Conservation (phyloP, 2,329 filamentous ascomycete species). For the Microcyclosporella mali region DNA sequence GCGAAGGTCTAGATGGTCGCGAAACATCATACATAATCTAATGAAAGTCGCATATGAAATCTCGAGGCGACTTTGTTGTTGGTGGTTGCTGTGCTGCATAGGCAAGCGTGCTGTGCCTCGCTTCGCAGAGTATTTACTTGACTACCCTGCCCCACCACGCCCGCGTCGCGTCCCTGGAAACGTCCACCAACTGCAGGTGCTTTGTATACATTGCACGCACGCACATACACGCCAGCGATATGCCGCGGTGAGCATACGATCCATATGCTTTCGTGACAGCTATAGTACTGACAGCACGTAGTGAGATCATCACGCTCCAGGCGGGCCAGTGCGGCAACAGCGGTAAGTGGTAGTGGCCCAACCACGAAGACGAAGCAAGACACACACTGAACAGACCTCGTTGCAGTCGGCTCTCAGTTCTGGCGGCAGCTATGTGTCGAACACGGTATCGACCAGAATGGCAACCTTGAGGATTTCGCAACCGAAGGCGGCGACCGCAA, state of each 20-base stretch:
- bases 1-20: not conserved
- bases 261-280: not conserved
- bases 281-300: conserved; percentile 33
- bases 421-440: conserved; percentile 98
- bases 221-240: not conserved
- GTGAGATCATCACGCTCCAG: conserved; percentile 99
- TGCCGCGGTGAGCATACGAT: conserved; percentile 6
- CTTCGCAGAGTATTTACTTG: too few species aligned
- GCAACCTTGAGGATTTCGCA: conserved; percentile 94
- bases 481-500: conserved; percentile 97
- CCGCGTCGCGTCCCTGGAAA: too few species aligned
- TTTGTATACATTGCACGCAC: too few species aligned
- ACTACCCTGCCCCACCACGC: too few species aligned
- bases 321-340: conserved; percentile 99
- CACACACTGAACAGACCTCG: conserved; percentile 5
- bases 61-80: too few species aligned
- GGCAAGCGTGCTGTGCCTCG: too few species aligned
- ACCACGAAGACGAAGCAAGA: conserved; percentile 4
- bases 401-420: conserved; percentile 79
- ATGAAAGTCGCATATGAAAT: too few species aligned
- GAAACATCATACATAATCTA: too few species aligned
- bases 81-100: too few species aligned
- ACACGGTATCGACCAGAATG: conserved; percentile 95
- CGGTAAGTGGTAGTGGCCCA: conserved; percentile 63
- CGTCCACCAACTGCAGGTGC: too few species aligned